These are phyloP conservation scores for Incumbomyces lentus DNA, from an alignment of 2,329 filamentous ascomycete species.

Conservation along the genomic window DNA sequence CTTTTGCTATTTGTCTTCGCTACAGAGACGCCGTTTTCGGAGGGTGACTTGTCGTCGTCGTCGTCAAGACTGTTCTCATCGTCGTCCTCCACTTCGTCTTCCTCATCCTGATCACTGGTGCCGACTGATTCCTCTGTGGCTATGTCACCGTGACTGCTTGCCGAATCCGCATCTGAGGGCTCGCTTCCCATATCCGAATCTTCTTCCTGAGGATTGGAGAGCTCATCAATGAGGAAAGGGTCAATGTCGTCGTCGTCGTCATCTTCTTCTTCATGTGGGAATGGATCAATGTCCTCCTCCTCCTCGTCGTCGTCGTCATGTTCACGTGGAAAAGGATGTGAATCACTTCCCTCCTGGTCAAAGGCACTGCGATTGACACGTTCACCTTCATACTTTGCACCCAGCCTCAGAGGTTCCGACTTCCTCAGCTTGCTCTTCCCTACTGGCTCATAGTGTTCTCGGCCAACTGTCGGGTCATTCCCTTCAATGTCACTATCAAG, in stretches of 20 bases:
- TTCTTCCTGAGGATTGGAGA: conserved; percentile 14
- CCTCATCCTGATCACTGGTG: conserved; percentile 24
- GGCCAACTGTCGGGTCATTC: conserved; percentile 47
- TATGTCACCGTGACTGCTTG: conserved; percentile 22
- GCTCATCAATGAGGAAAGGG: conserved; percentile 9
- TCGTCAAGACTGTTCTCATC: conserved; percentile 25
- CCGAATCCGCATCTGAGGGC: conserved; percentile 21
- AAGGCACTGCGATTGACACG: conserved; percentile 58
- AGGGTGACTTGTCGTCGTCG: conserved; percentile 25
- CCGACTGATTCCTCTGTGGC: conserved; percentile 20
- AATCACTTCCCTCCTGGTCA: conserved; percentile 26
- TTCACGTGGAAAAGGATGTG: conserved; percentile 25
- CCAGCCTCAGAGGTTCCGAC: conserved; percentile 57
- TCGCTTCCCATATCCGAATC: conserved; percentile 15
- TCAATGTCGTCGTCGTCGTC: conserved; percentile 15
- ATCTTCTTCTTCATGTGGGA: conserved; percentile 10
- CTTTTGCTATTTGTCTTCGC: conserved; percentile 29
- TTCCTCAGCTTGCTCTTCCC: conserved; percentile 79
- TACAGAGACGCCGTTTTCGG: conserved; percentile 11
- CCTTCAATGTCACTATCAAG: conserved; percentile 37
- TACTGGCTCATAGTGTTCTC: conserved; percentile 78
- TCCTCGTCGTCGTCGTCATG: conserved; percentile 22
- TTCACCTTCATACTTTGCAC: conserved; percentile 67
- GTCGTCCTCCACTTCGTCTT: conserved; percentile 27
- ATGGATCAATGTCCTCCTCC: no score